Base-by-base conservation (phyloP, 345 rosid genomes). In the Boechera retrofracta region DNA sequence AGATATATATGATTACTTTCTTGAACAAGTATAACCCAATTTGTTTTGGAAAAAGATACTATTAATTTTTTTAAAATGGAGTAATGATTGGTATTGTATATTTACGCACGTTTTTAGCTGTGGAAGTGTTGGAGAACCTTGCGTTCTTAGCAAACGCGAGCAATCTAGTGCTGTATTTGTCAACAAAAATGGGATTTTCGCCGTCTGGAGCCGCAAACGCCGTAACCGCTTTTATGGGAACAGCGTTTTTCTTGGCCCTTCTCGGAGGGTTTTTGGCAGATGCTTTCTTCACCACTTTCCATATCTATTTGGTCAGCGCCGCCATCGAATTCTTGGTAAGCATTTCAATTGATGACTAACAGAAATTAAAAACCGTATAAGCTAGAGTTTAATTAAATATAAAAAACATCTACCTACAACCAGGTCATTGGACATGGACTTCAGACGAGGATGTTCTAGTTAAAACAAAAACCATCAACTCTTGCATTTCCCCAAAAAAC, bases 81-180 rank as follows among this genome's bases (percentile, higher is more conserved):
- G 42, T 9, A 39, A 39, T 63, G 38, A 38, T 60, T 63, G 36
- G 24, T 28, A 31, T 9, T 41, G 21, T 26, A 57, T 54, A 72
- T 58, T 3, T 42, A 44, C 66, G 18, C 56, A 60, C 63, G 51
- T 48, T 49, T 55, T 47, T 41, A 91, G 98, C 10, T 76, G 98
- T 89, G 81, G 98, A 91, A 82, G 85, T 89, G 16, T 79, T 90
- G 84, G 97, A 94, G 89, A 94, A 91, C 72, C 87, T 91, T 26
- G 98, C 98, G 60, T 94, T 71, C 83, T 89, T 90, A 72, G 94
- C 96, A 31, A 89, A 86, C 83, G 97, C 98, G 44, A 94, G 98
- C 85, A 94, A 94, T 82, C 90, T 91, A 57, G 97, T 94, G 75
- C 82, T 91, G 24, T 94, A 93, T 81, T 80, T 89, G 33, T 80